Conservation (phyloP, 1,139 yeast species). For the Nakaseomyces bracarensis region DNA sequence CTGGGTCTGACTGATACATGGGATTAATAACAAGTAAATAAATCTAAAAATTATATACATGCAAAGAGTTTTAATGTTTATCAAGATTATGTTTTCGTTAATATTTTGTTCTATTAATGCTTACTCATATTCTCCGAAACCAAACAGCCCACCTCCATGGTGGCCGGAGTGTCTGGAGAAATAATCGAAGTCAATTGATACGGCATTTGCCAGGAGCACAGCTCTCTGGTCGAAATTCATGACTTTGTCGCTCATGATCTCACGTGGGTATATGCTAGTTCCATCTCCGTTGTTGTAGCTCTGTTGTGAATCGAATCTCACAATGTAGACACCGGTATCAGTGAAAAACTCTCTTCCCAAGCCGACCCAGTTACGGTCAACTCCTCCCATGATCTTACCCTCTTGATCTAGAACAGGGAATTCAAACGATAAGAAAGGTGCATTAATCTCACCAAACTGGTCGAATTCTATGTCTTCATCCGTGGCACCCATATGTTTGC, state of each 20-base stretch:
- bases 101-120: too few species aligned
- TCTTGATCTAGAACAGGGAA: conserved; percentile 63
- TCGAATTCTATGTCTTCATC: conserved; percentile 17
- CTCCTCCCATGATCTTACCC: conserved; percentile 59
- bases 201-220: conserved; percentile 74
- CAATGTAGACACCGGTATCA: conserved; percentile 85
- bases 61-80: too few species aligned
- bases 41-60: not conserved
- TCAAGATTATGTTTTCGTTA: too few species aligned
- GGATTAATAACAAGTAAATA: conserved; percentile 30
- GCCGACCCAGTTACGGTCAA: conserved; percentile 93
- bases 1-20: conserved; percentile 56
- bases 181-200: conserved; percentile 89
- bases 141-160: conserved; percentile 32
- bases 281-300: conserved; percentile 21
- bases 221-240: conserved; percentile 78
- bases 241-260: conserved; percentile 19
- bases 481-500: conserved; percentile 17
- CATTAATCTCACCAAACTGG: conserved; percentile 71
- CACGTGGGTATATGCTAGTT: conserved; percentile 19
- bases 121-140: conserved; percentile 30
- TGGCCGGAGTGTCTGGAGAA: conserved; percentile 76
- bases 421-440: conserved; percentile 78
- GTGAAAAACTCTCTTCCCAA: conserved; percentile 86
- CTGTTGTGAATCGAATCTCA: conserved; percentile 67